Percentiles rank a stretch among this genome's conserved stretches.
Conservation (phyloP, 768 basidiomycete species). For the Hygrophoropsis aurantiaca region DNA sequence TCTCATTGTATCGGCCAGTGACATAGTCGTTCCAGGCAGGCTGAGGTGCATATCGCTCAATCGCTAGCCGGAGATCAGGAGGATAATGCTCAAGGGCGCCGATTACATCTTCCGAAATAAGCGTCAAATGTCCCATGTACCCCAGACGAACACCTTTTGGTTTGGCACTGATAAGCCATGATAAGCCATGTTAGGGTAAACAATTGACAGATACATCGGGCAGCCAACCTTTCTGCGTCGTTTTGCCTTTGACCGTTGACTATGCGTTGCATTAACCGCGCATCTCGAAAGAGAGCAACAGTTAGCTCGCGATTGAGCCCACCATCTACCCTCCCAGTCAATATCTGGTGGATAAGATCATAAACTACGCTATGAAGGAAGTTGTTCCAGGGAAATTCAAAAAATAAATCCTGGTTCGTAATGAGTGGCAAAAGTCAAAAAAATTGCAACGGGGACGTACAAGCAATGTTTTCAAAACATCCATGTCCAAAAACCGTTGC, state of each 20-base stretch:
- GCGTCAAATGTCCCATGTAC: slow-evolving; percentile 95
- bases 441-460: slow-evolving; percentile 44
- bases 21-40: slow-evolving; percentile 91
- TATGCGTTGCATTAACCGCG: slow-evolving; percentile 78
- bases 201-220: slow-evolving; percentile 1
- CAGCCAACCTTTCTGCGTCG: slow-evolving; percentile 66
- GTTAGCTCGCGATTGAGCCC: slow-evolving; percentile 84
- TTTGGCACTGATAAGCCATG: slow-evolving; percentile 58
- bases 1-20: slow-evolving; percentile 79
- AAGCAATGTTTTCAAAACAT: slow-evolving; percentile 73
- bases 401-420: slow-evolving; percentile 78
- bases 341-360: slow-evolving; percentile 91
- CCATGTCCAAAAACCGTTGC: slow-evolving; percentile 68
- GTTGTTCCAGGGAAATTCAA: slow-evolving; percentile 96
- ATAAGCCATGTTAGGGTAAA: too few relatives aligned
- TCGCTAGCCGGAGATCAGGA: slow-evolving; percentile 63
- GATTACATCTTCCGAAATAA: slow-evolving; percentile 94
- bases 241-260: slow-evolving; percentile 83
- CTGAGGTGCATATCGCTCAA: slow-evolving; percentile 70
- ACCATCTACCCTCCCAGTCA: slow-evolving; percentile 83
- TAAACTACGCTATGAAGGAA: slow-evolving; percentile 97
- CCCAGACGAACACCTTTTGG: slow-evolving; percentile 81
- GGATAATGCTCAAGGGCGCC: slow-evolving; percentile 88
- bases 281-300: slow-evolving; percentile 84
- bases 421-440: slow-evolving; percentile 1